Conservation (phyloP, 305 asterid species). For the Rubia occidens region DNA sequence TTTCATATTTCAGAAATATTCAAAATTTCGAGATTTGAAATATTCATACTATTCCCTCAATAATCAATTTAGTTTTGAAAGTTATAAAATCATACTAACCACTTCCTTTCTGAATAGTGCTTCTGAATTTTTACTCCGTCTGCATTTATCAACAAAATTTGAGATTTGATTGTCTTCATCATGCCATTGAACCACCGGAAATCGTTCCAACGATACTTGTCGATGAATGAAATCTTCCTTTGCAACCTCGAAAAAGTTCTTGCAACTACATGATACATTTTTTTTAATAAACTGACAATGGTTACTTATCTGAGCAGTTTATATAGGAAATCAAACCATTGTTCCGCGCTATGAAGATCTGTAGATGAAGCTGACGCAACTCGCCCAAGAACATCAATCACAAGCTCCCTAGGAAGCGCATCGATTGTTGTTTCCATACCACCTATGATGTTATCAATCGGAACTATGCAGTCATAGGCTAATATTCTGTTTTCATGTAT, state of each 20-base stretch:
- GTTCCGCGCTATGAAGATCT: conserved; percentile 1
- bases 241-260: neutral
- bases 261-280: conserved; percentile 4
- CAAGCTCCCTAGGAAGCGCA: neutral
- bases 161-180: neutral
- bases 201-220: neutral
- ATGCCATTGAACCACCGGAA: neutral
- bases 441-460: neutral
- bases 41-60: too few species aligned
- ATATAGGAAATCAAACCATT: neutral
- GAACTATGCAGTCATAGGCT: too few species aligned
- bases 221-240: neutral
- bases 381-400: neutral
- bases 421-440: neutral
- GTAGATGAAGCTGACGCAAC: conserved; percentile 1
- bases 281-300: too few species aligned
- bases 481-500: too few species aligned
- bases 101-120: conserved; percentile 12
- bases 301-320: too few species aligned
- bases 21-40: too few species aligned
- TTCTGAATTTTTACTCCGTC: neutral
- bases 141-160: neutral
- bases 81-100: neutral
- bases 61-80: too few species aligned
- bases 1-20: too few species aligned